A percentile compares a stretch with the other conserved stretches of the same genome.
These are phyloP conservation scores for Eutypa lata DNA, from an alignment of 2,329 filamentous ascomycete species.

Conservation along the genomic window DNA sequence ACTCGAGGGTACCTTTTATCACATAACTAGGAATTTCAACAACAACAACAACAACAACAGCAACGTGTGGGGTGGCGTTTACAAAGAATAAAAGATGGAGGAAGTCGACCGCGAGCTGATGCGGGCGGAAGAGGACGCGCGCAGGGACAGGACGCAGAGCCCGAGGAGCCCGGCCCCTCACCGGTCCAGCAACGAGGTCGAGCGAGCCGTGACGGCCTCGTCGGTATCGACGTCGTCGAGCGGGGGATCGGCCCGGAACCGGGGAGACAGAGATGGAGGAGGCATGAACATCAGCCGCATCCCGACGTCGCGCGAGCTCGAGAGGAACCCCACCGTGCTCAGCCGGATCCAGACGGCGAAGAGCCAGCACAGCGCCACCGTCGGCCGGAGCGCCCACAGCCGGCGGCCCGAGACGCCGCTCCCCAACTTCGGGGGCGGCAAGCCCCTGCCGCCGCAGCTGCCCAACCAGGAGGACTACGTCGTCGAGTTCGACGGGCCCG, in stretches of 20 bases:
- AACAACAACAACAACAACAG: neutral
- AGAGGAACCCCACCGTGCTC: conserved; percentile 66
- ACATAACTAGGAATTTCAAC: too few species aligned
- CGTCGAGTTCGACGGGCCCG: conserved; percentile 78
- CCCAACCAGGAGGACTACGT: conserved; percentile 74
- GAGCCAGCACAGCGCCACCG: conserved; percentile 69
- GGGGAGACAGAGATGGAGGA: conserved; percentile 29
- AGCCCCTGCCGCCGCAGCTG: conserved; percentile 67
- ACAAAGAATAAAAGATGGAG: conserved; percentile 41
- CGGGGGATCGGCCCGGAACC: conserved; percentile 30
- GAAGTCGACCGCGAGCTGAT: conserved; percentile 52
- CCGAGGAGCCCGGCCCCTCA: conserved; percentile 18
- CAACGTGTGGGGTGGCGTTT: too few species aligned
- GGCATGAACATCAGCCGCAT: conserved; percentile 50
- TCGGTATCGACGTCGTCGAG: conserved; percentile 47
- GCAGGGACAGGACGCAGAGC: conserved; percentile 44
- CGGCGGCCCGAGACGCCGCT: conserved; percentile 50
- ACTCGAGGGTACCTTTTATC: neutral
- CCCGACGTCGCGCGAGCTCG: conserved; percentile 65
- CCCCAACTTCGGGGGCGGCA: conserved; percentile 68
- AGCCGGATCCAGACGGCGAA: conserved; percentile 68
- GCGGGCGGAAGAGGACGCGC: conserved; percentile 44
- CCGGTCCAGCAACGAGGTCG: conserved; percentile 53
- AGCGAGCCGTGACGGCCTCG: conserved; percentile 54
- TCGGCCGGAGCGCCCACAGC: conserved; percentile 54